Evolutionary conservation across 2,329 filamentous ascomycete genomes (phyloP).

Genomic region (Aureobasidium sp.): DNA sequence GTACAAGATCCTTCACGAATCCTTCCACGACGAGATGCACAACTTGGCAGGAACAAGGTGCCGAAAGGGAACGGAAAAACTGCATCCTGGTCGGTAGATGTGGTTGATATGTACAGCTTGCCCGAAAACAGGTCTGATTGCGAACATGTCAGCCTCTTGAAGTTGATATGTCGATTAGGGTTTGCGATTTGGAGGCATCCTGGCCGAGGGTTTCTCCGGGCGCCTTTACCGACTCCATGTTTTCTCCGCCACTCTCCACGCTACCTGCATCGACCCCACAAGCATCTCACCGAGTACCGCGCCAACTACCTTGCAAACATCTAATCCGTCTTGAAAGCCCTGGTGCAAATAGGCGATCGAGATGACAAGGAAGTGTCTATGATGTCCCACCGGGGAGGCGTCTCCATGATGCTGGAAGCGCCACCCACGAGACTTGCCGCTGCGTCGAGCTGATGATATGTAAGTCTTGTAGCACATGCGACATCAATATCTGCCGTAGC

Average conservation of each 20-base stretch:
- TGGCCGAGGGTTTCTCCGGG: not conserved
- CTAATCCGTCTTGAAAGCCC: not conserved
- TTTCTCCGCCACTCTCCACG: slow-evolving; percentile 8
- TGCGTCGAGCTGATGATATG: not conserved
- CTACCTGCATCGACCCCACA: slow-evolving; percentile 1
- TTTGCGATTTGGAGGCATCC: not conserved
- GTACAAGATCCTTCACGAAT: not conserved
- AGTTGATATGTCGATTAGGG: not conserved
- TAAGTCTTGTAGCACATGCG: not conserved
- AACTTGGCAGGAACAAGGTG: slow-evolving; percentile 7
- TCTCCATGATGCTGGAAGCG: not conserved
- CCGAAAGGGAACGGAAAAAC: slow-evolving; percentile 7
- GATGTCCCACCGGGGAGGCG: slow-evolving; percentile 6
- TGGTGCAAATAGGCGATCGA: not conserved
- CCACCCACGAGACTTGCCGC: slow-evolving; percentile 1
- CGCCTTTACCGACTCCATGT: slow-evolving; percentile 1
- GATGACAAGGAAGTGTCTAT: not conserved
- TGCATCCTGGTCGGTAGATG: not conserved
- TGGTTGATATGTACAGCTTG: not conserved
- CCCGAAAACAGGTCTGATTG: not conserved
- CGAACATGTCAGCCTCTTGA: not conserved
- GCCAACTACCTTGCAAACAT: not conserved
- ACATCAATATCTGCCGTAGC: not conserved
- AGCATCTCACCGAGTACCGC: not conserved
- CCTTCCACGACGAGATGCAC: not conserved